Base-by-base conservation (phyloP, 371 early-diverging fungal genomes). In the Mucor racemosus region DNA sequence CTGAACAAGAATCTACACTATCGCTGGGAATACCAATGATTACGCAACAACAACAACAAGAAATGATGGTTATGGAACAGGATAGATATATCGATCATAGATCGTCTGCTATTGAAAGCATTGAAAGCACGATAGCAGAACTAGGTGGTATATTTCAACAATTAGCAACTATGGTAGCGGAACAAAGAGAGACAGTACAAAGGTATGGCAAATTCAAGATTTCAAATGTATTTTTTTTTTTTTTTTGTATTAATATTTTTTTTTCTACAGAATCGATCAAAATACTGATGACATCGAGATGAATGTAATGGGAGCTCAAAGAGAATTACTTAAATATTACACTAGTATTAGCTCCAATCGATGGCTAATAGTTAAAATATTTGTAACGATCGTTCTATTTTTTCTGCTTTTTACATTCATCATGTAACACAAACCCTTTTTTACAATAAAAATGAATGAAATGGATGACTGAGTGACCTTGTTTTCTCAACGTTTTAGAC, bases 61-160 rank as follows among this genome's bases (percentile, higher is more conserved):
- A 84, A 66, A 35, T 54, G 54, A 62, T 62, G 63, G 64, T 87
- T 58, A 66, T 80, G 63, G 73, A 77, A 38, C 82, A 91, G 41
- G 79, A 87, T 60, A 80, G 86, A 58, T 92, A 94, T 71, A 81
- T 96, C 58, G 95, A 97, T 60, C 86, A 84, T 42, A 84, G 99
- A 42, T 84, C 90, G 0, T 88, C 90, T 6, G 97, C 99, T 2
- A 97, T 98, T 60, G 93, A 94, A 67, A 89, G 92, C 13, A 97
- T 99, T 65, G 99, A 99, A 72, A 91, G 94, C 10, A 99, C 99
- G 1, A 95, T 99, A 63, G 92, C 95, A 0, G 99, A 99, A 73
- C 88, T 99, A 17, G 99, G 98, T 17, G 88, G 91, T 62, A 96
- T 98, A 19, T 98, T 96, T 73, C 94, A 92, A 70, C 94, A 97